These are phyloP conservation scores for Xerophyta viscosa DNA, from an alignment of 106 monocot species.

Conservation along the genomic window DNA sequence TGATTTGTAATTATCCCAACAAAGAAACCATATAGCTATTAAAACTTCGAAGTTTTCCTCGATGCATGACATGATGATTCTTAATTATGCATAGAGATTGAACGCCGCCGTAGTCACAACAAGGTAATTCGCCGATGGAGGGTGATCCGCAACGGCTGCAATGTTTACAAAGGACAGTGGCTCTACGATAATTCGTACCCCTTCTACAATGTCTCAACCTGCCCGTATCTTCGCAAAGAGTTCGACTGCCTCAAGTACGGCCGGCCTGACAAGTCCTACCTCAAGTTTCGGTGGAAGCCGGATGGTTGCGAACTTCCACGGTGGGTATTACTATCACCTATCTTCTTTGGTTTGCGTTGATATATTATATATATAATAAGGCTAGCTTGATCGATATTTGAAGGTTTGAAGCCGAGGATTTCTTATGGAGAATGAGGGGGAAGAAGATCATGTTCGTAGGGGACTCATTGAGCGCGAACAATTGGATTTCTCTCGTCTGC, in stretches of 20 bases:
- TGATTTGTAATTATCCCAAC: too few relatives aligned
- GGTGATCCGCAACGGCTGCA: conserved; percentile 15
- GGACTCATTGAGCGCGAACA: conserved; percentile 44
- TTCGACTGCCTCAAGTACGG: conserved; percentile 69
- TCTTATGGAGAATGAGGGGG: conserved; percentile 35
- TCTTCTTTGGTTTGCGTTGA: too few relatives aligned
- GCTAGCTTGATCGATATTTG: too few relatives aligned
- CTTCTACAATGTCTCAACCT: conserved; percentile 45
- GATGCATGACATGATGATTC: too few relatives aligned
- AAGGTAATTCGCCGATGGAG: neutral
- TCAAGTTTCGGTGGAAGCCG: conserved; percentile 73
- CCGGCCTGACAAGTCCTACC: conserved; percentile 49
- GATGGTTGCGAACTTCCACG: conserved; percentile 11
- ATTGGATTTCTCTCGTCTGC: conserved; percentile 43
- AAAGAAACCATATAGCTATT: too few relatives aligned
- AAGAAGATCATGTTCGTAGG: conserved; percentile 62
- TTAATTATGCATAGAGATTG: too few relatives aligned
- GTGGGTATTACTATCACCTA: too few relatives aligned
- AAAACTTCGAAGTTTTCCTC: too few relatives aligned
- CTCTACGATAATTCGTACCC: conserved; percentile 61
- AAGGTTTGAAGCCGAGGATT: conserved; percentile 38
- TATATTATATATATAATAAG: too few relatives aligned
- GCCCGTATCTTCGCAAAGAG: conserved; percentile 52
- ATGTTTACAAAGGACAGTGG: conserved; percentile 58
- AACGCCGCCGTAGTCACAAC: too few relatives aligned